Evolutionary conservation across 2,329 filamentous ascomycete genomes (phyloP), one percentile per base, ranked within the genome.

Genomic region (Xylaria sp.): DNA sequence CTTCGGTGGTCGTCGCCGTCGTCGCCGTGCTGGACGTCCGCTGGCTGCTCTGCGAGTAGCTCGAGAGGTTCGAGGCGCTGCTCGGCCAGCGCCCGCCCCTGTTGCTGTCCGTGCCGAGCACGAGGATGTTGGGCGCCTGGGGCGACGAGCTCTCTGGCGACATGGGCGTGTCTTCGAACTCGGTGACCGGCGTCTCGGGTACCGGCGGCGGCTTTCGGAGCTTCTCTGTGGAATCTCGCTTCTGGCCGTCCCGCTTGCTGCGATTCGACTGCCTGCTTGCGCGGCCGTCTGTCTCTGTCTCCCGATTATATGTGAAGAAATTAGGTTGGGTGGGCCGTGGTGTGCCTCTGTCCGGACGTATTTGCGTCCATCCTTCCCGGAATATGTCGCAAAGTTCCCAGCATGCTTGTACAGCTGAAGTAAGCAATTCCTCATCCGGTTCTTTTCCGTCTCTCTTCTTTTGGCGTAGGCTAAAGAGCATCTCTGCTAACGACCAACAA

Each of bases 331-430:
- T 92, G 1, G 94, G 92, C 42, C 93, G 86, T 15, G 95, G 94
- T 1, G 94, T 97, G 50, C 91, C 92, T 61, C 94, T 86, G 68
- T 97, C 94, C 4, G 94, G 93, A 60, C 93, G 88, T 53, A 96
- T 89, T 73, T 96, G 92, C 3, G 92, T 93, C 93, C 94, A 97
- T 20, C 93, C 93, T 80, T 96, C 92, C 54, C 93, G 87, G 83
- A 97, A 97, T 61, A 97, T 89, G 79, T 97, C 93, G 77, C 93
- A 97, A 5, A 97, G 86, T 72, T 97, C 94, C 93, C 93, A 97
- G 77, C 94, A 97, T 15, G 94, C 93, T 76, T 97, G 94, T 0
- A 97, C 92, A 0, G 94, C 93, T 0, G 93, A 96, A 5, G 92
- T 90, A 0, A 97, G 84, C 0, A 97, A 84, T 74, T 97, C 94